Conservation (phyloP, 257 asterid genomes). For the Solanum tarapatanum region DNA sequence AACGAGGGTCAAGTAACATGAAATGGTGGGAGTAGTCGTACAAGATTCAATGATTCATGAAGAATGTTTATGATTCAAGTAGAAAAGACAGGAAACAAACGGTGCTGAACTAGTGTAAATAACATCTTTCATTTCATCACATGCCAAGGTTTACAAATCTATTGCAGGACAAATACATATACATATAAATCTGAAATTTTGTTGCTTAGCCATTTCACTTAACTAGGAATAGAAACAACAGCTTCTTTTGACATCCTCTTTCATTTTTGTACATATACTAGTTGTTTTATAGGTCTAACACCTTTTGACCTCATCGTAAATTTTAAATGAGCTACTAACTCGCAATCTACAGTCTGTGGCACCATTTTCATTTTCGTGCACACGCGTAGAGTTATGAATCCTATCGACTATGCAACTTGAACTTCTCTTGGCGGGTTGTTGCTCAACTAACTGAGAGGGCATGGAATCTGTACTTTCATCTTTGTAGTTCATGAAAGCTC, state of each 20-base stretch:
- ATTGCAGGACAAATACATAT: neutral
- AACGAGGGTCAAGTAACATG: neutral
- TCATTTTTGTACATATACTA: neutral
- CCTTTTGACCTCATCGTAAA: constrained; percentile 2
- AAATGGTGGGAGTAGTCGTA: neutral
- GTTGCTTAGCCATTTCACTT: neutral
- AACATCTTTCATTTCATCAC: neutral
- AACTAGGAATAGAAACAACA: neutral
- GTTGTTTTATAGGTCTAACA: neutral
- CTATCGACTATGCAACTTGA: constrained; percentile 13
- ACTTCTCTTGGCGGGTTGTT: constrained; percentile 6
- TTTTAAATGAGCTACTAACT: constrained; percentile 9
- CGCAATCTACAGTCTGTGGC: constrained; percentile 40
- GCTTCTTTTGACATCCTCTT: neutral
- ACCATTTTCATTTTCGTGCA: constrained; percentile 26
- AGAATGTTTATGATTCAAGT: neutral
- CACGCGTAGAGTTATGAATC: constrained; percentile 18
- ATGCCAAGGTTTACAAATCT: neutral
- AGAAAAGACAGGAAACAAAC: neutral
- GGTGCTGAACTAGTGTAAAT: neutral
- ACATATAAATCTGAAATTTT: neutral
- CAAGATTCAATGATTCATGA: neutral
- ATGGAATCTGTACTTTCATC: constrained; percentile 27
- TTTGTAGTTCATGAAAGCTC: constrained; percentile 55
- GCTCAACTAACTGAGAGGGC: constrained; percentile 12